Evolutionary conservation across 106 monocot species (phyloP).

Genomic region (Ottelia alismoides): DNA sequence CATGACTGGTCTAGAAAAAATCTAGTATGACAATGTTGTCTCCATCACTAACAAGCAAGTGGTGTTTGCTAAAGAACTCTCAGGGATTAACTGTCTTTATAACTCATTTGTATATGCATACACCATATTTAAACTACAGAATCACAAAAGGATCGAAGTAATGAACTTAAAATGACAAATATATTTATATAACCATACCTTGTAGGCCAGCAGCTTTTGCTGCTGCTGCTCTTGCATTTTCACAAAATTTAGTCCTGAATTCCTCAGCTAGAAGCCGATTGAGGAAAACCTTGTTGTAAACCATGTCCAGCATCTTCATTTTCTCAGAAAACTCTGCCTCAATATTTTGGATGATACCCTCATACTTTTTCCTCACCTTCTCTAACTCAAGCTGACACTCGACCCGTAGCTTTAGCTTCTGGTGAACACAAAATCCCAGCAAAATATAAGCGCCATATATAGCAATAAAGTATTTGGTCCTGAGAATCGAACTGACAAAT

Average conservation of each 20-base stretch:
- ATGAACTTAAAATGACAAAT: no score
- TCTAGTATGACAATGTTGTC: no score
- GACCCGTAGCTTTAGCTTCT: constrained; percentile 32
- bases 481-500: not conserved
- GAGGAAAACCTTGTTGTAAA: constrained; percentile 42
- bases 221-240: constrained; percentile 15
- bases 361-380: constrained; percentile 44
- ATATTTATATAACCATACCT: no score
- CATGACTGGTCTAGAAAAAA: no score
- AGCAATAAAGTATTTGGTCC: not conserved
- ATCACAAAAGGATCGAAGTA: no score
- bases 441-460: not conserved
- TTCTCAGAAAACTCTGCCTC: constrained; percentile 27
- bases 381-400: constrained; percentile 48
- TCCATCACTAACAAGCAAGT: no score
- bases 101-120: no score
- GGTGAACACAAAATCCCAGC: constrained; percentile 7
- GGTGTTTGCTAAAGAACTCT: no score
- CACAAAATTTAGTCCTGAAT: constrained; percentile 55
- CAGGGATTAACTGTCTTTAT: no score
- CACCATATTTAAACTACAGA: no score
- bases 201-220: constrained; percentile 15
- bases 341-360: constrained; percentile 24
- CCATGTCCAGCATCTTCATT: constrained; percentile 22
- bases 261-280: constrained; percentile 61